These are phyloP conservation scores for Fusarium sp. DNA, from an alignment of 2,329 filamentous ascomycete species.

Conservation along the genomic window DNA sequence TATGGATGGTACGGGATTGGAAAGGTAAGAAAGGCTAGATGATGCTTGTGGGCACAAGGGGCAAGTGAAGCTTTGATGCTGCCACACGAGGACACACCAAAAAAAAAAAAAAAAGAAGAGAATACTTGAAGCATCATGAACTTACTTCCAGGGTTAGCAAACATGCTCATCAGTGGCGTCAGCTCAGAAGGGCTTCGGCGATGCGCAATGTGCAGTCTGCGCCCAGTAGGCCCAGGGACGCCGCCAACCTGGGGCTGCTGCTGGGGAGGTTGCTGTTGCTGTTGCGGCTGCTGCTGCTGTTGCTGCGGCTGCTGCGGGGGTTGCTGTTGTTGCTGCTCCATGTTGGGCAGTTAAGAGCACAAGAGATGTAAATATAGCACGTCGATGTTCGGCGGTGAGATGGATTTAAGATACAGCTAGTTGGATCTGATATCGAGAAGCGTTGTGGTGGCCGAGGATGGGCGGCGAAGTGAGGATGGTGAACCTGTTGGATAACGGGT, in stretches of 20 bases:
- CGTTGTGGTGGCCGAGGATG: conserved; percentile 45
- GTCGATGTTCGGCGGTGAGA: conserved; percentile 56
- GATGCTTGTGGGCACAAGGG: neutral
- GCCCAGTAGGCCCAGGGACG: conserved; percentile 82
- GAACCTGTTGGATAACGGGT: conserved; percentile 46
- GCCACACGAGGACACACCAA: conserved; percentile 8
- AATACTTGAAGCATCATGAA: conserved; percentile 46
- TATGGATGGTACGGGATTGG: neutral
- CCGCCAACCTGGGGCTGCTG: conserved; percentile 68
- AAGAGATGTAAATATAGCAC: conserved; percentile 52
- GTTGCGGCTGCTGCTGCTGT: conserved; percentile 66
- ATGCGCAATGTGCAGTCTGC: conserved; percentile 96
- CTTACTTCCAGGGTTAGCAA: conserved; percentile 76
- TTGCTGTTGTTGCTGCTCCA: conserved; percentile 69
- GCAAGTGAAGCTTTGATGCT: conserved; percentile 14
- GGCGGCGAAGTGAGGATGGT: conserved; percentile 44
- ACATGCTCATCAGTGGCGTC: conserved; percentile 97
- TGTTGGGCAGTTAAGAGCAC: conserved; percentile 65
- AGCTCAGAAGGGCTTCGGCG: conserved; percentile 97
- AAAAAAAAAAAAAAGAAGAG: neutral
- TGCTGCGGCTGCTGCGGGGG: conserved; percentile 71
- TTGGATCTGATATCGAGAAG: conserved; percentile 45
- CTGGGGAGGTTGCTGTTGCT: conserved; percentile 68
- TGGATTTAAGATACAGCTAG: conserved; percentile 42
- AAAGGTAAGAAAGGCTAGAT: neutral